Percentiles rank a stretch among this genome's conserved stretches.
Conservation (phyloP, 169 alveolate genomes). For the Besnoitia besnoiti region DNA sequence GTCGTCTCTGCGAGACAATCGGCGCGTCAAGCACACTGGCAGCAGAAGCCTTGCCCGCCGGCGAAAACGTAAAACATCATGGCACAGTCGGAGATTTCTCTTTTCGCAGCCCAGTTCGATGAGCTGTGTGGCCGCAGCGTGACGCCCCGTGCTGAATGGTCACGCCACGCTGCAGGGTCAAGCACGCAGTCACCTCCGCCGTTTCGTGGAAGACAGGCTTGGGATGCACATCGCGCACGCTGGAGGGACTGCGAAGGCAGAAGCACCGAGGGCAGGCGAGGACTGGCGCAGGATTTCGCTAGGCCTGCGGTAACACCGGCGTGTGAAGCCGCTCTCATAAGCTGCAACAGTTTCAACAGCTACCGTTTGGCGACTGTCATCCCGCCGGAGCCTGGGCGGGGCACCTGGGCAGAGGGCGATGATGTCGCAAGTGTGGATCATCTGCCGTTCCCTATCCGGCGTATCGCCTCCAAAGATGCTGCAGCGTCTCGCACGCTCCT, state of each 20-base stretch:
- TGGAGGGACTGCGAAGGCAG: not conserved
- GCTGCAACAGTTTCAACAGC: constrained; percentile 41
- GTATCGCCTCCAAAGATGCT: not conserved
- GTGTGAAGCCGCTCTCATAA: not conserved
- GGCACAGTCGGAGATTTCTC: constrained; percentile 22
- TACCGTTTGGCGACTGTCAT: not conserved
- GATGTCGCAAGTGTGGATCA: not conserved
- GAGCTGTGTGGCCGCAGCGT: constrained; percentile 26
- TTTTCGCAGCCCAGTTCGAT: constrained; percentile 16
- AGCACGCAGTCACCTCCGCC: not conserved
- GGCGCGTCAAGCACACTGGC: too few relatives aligned
- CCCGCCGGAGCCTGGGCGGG: constrained; percentile 37
- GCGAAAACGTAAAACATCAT: not conserved
- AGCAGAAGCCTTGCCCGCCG: too few relatives aligned
- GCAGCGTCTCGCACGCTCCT: not conserved
- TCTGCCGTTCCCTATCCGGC: too few relatives aligned
- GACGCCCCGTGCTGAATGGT: not conserved
- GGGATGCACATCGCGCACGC: not conserved
- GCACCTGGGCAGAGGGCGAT: constrained; percentile 28
- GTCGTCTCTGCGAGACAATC: too few relatives aligned
- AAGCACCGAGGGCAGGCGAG: not conserved
- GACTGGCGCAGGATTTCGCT: not conserved
- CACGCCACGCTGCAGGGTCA: not conserved
- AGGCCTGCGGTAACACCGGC: not conserved
- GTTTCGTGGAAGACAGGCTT: not conserved